Base-by-base conservation (phyloP, 768 basidiomycete species). In the Kwoniella mangroviensis region DNA sequence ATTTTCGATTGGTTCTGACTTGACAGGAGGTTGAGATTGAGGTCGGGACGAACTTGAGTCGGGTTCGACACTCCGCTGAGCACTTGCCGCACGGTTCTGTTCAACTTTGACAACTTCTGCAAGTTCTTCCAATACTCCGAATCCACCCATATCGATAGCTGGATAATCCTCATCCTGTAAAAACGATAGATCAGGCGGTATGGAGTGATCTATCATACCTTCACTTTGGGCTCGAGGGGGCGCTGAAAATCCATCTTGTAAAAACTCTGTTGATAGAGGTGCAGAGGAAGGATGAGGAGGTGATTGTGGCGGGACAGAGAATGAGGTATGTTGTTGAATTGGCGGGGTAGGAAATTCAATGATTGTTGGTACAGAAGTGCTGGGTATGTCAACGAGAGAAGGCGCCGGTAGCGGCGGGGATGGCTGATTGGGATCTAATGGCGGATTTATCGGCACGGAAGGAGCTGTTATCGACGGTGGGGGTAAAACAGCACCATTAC, bases 401-500 rank as follows among this genome's bases (percentile, higher is more conserved):
- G 24, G n/a, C 19, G 42, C 2, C 7, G 53, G 24, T 63, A n/a
- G 34, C 17, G 68, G 65, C 4, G 72, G 65, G 5, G 68, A 68
- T 12, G 59, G 70, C 22, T 66, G 70, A 58, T 69, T 69, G 19
- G 68, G 68, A 57, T 71, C 61, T 24, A 74, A 57, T 66, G 73
- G 75, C 45, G 72, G 72, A 41, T 68, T 71, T 4, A 65, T 63
- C 22, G 73, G 70, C 2, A 74, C 71, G 4, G 65, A 41, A 2
- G 75, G 73, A 42, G 65, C 56, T 54, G 70, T 73, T 52, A 76
- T 73, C 43, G 68, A 68, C 15, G 75, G 73, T 24, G 75, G 72
- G 6, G 75, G 72, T n/a, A 68, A 22, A 26, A 67, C 59, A 52
- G 58, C 15, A n/a, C 70, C 52, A 53, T 56, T 28, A 34, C 70